Base-by-base conservation (phyloP, 2,329 filamentous ascomycete genomes). In the Botrytis pseudocinerea region DNA sequence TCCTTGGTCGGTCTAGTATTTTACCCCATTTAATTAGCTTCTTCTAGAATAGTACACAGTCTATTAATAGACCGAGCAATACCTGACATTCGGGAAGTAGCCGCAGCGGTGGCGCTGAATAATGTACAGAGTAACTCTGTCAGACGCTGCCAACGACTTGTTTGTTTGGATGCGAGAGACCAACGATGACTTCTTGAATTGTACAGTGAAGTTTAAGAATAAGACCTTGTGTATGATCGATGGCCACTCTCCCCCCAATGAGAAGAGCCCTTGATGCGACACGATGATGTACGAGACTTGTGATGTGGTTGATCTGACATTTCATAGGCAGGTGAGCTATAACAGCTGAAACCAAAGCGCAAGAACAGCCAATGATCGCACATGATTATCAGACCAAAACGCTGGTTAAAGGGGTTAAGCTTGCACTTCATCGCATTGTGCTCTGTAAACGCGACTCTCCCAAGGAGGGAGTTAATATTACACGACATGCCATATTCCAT, bases 41-140 rank as follows among this genome's bases (percentile, higher is more conserved):
- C 46, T 51, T 70, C 9, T 51, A 63, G 69, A 40, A 63, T 62
- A 40, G 46, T 38, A 20, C 7, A 25, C 9, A n/a, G 6, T 38
- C 46, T 71, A 71, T 71, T 65, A 51, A 71, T 71, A 71, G 69
- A 38, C 32, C 40, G 59, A 70, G 32, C 35, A 46, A 28, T 57
- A 61, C 25, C 42, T 32, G 32, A 51, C 32, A 35, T 65, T 28
- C n/a, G 48, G 65, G 10, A 25, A 28, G 59, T 71, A 65, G 69
- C 60, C 69, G 60, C 44, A 54, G 44, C 32, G n/a, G 46, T 71
- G 60, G 60, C 46, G 69, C 57, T 46, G 68, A 62, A 57, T 42
- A 69, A 59, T 20, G 51, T 57, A 57, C 51, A 1, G 14, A 57
- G 14, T 8, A 62, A 64, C 59, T 57, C 32, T 57, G 60, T 54